Percentiles rank a stretch among this genome's conserved stretches.
Conservation (phyloP, 2,329 filamentous ascomycete species). For the Ceratocystis cacaofunesta region DNA sequence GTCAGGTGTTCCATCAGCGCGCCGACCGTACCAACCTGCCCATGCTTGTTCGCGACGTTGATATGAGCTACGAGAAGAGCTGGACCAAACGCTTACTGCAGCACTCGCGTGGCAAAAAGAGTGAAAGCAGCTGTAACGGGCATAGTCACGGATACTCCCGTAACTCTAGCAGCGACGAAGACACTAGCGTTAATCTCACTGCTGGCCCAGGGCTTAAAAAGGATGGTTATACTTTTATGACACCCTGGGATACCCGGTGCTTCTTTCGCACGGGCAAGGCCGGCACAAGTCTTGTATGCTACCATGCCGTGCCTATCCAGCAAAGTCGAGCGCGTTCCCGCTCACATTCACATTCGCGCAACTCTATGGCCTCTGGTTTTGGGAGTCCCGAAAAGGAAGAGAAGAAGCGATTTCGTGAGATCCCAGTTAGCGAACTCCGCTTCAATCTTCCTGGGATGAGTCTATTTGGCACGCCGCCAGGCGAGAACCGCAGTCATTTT, state of each 20-base stretch:
- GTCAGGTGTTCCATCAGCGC: conserved; percentile 17
- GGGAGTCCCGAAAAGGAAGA: conserved; percentile 1
- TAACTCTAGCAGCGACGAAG: conserved; percentile 5
- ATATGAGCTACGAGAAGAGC: conserved; percentile 41
- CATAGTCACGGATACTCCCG: conserved; percentile 21
- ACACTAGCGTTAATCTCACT: conserved; percentile 17
- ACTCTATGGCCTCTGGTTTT: conserved; percentile 16
- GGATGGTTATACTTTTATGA: conserved; percentile 61
- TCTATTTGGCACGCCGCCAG: conserved; percentile 30
- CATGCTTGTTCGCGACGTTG: conserved; percentile 36
- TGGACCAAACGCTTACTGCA: conserved; percentile 11
- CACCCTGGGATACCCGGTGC: conserved; percentile 77
- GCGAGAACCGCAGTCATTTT: conserved; percentile 21
- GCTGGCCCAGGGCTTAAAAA: conserved; percentile 37
- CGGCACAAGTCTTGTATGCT: conserved; percentile 60
- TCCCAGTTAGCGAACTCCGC: conserved; percentile 63
- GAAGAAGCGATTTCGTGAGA: conserved; percentile 5
- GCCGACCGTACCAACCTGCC: background rate
- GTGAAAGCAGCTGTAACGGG: background rate
- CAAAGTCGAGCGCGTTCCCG: conserved; percentile 18
- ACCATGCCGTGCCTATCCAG: conserved; percentile 46
- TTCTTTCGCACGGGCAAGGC: conserved; percentile 67
- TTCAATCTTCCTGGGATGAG: conserved; percentile 66
- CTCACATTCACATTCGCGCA: conserved; percentile 13
- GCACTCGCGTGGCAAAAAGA: conserved; percentile 16